phyloP scores from a whole-genome alignment of 805 yeast species.

The Metschnikowia kunwiensis region DNA sequence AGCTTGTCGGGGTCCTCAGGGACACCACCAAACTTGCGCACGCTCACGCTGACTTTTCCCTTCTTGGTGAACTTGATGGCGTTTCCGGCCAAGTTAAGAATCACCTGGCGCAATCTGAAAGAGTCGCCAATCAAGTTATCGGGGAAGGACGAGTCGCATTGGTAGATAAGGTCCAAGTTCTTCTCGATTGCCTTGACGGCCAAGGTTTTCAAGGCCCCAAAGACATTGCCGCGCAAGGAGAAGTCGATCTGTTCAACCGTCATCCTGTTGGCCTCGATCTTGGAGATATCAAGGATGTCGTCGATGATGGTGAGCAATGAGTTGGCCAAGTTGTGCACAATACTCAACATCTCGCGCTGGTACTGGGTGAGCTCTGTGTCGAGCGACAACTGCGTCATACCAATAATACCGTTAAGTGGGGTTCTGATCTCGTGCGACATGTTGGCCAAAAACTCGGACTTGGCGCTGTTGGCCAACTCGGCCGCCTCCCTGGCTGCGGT shows the following conservation, averaged over 20 bases:
- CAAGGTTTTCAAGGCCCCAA: conserved; percentile 84
- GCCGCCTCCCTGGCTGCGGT: conserved; percentile 95
- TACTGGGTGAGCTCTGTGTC: conserved; percentile 89
- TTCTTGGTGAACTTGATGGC: conserved; percentile 83
- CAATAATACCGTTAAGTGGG: conserved; percentile 90
- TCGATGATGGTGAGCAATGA: conserved; percentile 83
- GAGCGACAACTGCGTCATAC: conserved; percentile 85
- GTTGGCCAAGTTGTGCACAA: conserved; percentile 84
- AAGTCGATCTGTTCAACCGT: conserved; percentile 88
- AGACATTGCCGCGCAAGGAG: conserved; percentile 80
- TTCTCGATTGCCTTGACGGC: conserved; percentile 90
- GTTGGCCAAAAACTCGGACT: conserved; percentile 86
- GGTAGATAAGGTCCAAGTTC: conserved; percentile 73
- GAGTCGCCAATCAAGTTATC: conserved; percentile 87
- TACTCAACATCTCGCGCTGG: conserved; percentile 87
- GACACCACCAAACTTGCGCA: conserved; percentile 47
- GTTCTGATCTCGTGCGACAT: conserved; percentile 84
- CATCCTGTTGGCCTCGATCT: conserved; percentile 92
- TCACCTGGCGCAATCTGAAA: conserved; percentile 82
- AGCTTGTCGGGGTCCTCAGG: conserved; percentile 42
- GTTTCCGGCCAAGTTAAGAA: conserved; percentile 81
- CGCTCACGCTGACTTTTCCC: conserved; percentile 78
- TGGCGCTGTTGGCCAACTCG: conserved; percentile 83
- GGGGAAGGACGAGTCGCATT: conserved; percentile 83
- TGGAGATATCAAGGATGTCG: conserved; percentile 87